A percentile compares a stretch with the other conserved stretches of the same genome.
These are phyloP conservation scores for Polyporus tsugae DNA, from an alignment of 1,284 basidiomycete genomes.

Conservation along the genomic window DNA sequence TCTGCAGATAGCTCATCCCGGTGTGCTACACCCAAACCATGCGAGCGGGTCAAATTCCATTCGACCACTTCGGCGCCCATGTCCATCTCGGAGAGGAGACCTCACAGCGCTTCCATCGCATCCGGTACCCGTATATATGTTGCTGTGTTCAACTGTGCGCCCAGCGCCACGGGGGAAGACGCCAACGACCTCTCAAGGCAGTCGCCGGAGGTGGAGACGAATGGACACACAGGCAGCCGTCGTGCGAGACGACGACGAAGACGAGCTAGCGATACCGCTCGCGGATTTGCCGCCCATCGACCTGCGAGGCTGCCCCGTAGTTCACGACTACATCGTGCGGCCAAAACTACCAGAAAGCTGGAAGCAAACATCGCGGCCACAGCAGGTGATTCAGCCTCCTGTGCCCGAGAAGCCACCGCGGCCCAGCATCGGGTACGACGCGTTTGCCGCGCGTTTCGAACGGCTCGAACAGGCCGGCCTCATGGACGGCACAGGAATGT, in stretches of 20 bases:
- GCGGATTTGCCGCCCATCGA: slow-evolving; percentile 21
- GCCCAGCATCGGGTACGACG: slow-evolving; percentile 32
- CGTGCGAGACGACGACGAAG: slow-evolving; percentile 8
- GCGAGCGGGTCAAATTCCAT: slow-evolving; percentile 4
- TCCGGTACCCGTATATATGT: slow-evolving; percentile 11
- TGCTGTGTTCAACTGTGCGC: slow-evolving; percentile 18
- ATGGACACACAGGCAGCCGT: slow-evolving; percentile 19
- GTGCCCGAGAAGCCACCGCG: slow-evolving; percentile 26
- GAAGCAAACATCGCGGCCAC: slow-evolving; percentile 34
- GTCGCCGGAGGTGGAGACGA: slow-evolving; percentile 26
- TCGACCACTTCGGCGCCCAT: slow-evolving; percentile 16
- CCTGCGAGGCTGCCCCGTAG: background rate
- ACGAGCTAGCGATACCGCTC: slow-evolving; percentile 23
- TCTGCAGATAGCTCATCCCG: slow-evolving; percentile 18
- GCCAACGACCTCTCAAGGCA: slow-evolving; percentile 20
- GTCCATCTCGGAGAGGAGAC: background rate
- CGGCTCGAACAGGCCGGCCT: slow-evolving; percentile 34
- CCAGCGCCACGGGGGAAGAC: slow-evolving; percentile 2
- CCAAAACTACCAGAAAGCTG: slow-evolving; percentile 26
- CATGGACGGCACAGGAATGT: slow-evolving; percentile 34
- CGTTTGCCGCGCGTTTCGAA: slow-evolving; percentile 32
- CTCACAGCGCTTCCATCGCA: slow-evolving; percentile 12
- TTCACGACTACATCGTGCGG: slow-evolving; percentile 19
- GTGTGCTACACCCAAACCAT: slow-evolving; percentile 1
- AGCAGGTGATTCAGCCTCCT: slow-evolving; percentile 25